These are phyloP conservation scores for Sphaerulina musiva DNA, from an alignment of 2,329 filamentous ascomycete species.

Conservation along the genomic window DNA sequence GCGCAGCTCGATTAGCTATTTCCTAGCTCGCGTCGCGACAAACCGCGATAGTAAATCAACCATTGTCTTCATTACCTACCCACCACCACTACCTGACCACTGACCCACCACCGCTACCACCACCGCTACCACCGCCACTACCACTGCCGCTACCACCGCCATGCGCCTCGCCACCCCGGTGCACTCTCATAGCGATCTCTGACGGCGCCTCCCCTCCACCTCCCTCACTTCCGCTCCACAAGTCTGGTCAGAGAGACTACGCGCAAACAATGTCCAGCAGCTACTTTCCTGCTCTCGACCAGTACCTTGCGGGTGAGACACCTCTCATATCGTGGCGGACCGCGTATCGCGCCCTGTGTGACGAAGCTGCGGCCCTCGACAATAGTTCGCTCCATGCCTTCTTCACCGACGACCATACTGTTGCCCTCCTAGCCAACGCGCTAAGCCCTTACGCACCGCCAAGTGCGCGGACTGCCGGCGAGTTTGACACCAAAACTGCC, in stretches of 20 bases:
- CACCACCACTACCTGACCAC: background rate
- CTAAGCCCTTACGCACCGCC: conserved; percentile 60
- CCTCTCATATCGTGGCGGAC: conserved; percentile 65
- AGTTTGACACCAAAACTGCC: conserved; percentile 77
- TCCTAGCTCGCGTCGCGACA: background rate
- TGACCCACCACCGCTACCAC: background rate
- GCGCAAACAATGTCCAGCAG: conserved; percentile 3
- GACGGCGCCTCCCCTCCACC: background rate
- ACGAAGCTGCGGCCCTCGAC: conserved; percentile 47
- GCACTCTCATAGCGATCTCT: background rate
- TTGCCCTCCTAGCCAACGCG: conserved; percentile 62
- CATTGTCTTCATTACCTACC: too few species aligned
- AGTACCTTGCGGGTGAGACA: conserved; percentile 73
- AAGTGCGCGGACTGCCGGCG: conserved; percentile 42
- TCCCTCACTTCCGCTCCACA: background rate
- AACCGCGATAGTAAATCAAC: background rate
- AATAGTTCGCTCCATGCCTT: conserved; percentile 55
- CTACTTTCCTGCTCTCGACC: conserved; percentile 70
- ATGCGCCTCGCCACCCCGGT: background rate
- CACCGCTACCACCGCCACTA: background rate
- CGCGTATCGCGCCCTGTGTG: conserved; percentile 49
- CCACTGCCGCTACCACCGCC: background rate
- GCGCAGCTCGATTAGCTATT: too few species aligned
- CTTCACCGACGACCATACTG: conserved; percentile 62
- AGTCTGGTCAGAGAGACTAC: background rate